phyloP scores from a whole-genome alignment of 106 monocot genomes.

The Platanthera zijinensis region DNA sequence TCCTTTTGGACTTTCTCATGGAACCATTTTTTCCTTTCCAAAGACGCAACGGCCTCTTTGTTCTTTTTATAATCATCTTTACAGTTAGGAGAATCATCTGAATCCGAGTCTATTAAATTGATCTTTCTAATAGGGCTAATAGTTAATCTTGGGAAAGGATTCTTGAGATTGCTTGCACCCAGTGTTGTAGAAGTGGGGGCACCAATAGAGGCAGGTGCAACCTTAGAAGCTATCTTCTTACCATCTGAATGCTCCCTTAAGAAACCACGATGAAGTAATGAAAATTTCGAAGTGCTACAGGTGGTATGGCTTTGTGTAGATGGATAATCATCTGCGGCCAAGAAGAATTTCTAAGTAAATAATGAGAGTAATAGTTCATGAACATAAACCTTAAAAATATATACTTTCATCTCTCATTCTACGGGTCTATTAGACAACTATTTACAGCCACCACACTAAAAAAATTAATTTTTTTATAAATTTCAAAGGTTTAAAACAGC shows the following conservation, averaged over 20 bases:
- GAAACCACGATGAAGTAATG: constrained; percentile 30
- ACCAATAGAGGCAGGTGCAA: constrained; percentile 15
- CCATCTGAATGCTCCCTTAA: constrained; percentile 34
- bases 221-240: constrained; percentile 26
- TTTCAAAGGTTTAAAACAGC: too few relatives aligned
- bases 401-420: not conserved
- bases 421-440: too few relatives aligned
- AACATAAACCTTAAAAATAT: not conserved
- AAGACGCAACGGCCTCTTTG: constrained; percentile 5
- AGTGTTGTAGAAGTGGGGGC: constrained; percentile 30
- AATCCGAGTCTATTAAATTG: constrained; percentile 67
- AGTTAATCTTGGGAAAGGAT: constrained; percentile 40
- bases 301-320: constrained; percentile 21
- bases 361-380: not conserved
- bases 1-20: constrained; percentile 11
- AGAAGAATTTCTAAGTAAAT: not conserved
- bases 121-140: constrained; percentile 76
- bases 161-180: constrained; percentile 42
- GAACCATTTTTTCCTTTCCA: constrained; percentile 3
- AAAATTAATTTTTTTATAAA: too few relatives aligned
- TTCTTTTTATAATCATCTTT: constrained; percentile 11
- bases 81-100: constrained; percentile 36
- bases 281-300: constrained; percentile 49
- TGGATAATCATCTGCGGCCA: constrained; percentile 30
- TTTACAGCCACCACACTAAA: too few relatives aligned